These are phyloP conservation scores for Termitomyces sp. DNA, from an alignment of 768 basidiomycete species.

Conservation along the genomic window DNA sequence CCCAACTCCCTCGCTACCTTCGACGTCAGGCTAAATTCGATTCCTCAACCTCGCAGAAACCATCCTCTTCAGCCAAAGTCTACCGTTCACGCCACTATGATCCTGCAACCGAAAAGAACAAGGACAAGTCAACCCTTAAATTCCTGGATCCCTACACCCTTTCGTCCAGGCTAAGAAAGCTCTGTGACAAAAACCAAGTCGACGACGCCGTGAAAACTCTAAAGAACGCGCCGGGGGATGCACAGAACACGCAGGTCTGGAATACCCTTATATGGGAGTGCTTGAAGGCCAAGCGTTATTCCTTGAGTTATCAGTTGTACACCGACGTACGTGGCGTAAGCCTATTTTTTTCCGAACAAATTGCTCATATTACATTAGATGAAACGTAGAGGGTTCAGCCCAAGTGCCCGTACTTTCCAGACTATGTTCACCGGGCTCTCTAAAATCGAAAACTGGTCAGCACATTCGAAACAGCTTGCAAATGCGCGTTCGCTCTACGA, in stretches of 20 bases:
- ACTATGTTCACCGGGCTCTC: slow-evolving; percentile 67
- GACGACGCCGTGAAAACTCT: slow-evolving; percentile 64
- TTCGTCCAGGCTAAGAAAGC: slow-evolving; percentile 51
- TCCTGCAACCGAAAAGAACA: slow-evolving; percentile 18
- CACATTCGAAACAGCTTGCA: slow-evolving; percentile 55
- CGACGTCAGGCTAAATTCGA: slow-evolving; percentile 19
- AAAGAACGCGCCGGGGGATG: slow-evolving; percentile 66
- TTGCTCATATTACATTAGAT: slow-evolving; percentile 45
- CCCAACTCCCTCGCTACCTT: slow-evolving; percentile 26
- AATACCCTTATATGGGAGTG: slow-evolving; percentile 72
- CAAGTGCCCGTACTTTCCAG: slow-evolving; percentile 62
- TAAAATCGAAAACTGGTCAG: slow-evolving; percentile 58
- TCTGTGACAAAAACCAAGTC: slow-evolving; percentile 51
- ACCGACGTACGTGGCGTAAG: slow-evolving; percentile 51
- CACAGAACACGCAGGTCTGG: slow-evolving; percentile 76
- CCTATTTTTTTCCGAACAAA: background rate
- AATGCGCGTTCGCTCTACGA: slow-evolving; percentile 61
- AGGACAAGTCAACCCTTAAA: slow-evolving; percentile 26
- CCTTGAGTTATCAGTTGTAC: slow-evolving; percentile 63
- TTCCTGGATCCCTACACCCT: slow-evolving; percentile 64
- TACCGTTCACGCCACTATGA: slow-evolving; percentile 41
- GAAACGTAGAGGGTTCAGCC: slow-evolving; percentile 79
- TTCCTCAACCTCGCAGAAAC: background rate
- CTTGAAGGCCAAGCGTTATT: slow-evolving; percentile 52
- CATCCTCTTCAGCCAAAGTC: slow-evolving; percentile 4